A percentile compares a stretch with the other conserved stretches of the same genome.
These are phyloP conservation scores for Canavalia gladiata DNA, from an alignment of 306 rosid species.

Conservation along the genomic window DNA sequence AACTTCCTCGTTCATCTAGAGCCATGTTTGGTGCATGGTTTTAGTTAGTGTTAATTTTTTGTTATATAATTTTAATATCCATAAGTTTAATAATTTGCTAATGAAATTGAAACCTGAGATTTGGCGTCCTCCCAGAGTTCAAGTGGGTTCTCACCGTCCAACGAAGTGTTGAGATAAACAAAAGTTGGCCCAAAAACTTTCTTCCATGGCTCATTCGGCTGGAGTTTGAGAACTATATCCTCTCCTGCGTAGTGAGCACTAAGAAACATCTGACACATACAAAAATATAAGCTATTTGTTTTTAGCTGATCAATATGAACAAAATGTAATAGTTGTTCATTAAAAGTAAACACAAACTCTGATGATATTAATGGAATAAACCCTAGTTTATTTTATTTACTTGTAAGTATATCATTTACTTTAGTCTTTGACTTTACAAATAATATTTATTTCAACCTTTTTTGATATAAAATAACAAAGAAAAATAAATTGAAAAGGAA, in stretches of 20 bases:
- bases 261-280: conserved; percentile 73
- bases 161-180: conserved; percentile 64
- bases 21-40: neutral
- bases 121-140: conserved; percentile 83
- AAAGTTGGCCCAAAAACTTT: conserved; percentile 89
- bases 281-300: neutral
- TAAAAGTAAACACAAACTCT: neutral
- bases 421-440: too few relatives aligned
- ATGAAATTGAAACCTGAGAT: conserved; percentile 68
- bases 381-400: too few relatives aligned
- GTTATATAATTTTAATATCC: neutral
- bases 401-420: too few relatives aligned
- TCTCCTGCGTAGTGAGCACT: conserved; percentile 92
- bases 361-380: neutral
- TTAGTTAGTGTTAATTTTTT: neutral
- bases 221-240: conserved; percentile 74
- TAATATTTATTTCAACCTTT: too few relatives aligned
- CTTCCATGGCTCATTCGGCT: conserved; percentile 81
- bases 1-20: conserved; percentile 71
- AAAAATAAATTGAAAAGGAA: too few relatives aligned
- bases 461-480: too few relatives aligned
- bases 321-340: neutral
- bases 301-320: conserved; percentile 23
- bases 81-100: neutral
- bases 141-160: conserved; percentile 46